Base-by-base conservation (phyloP, 768 basidiomycete genomes). In the Tulasnella sp. region DNA sequence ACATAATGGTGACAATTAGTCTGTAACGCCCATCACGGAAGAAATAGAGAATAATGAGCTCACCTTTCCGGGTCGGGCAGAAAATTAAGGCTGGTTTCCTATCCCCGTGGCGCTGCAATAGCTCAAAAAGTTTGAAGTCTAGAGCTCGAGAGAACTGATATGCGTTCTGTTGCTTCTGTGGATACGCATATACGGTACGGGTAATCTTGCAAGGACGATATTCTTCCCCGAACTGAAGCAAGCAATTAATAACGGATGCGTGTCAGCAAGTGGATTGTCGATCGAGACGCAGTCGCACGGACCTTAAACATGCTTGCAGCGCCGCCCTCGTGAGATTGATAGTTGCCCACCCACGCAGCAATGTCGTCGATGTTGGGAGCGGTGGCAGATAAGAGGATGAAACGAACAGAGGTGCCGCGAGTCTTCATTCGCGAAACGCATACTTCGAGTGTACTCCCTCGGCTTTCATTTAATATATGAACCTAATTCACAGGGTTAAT, bases 361-460 rank as follows among this genome's bases (percentile, higher is more conserved):
- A 99, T 82, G 64, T 99, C 95, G 26, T 81, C 75, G 52, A 93
- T 86, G 65, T 99, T 98, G 0, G 95, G 95, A 11, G 91, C 86
- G 0, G 95, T 97, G 4, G 95, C 95, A 0, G 92, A 95, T 41
- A 97, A 81, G 17, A 96, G 79, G 29, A 96, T 72, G 69, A 98
- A 94, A 5, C 96, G 83, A 24, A 90, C 82, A 1, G 71, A 69
- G 2, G 77, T 75, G 8, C 83, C 85, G 9, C 83, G 78, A 2
- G 80, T 72, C 71, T 88, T 94, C 90, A 98, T 95, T 24, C 96
- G 82, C 2, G 89, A 88, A 47, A 94, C 77, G n/a, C 98, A 81
- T 17, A 95, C 95, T 73, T 99, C 96, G 2, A 99, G 76, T 1
- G 88, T 91, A 56, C 92, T 88, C 19, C 96, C 96, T 32, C 96